Evolutionary conservation across 768 basidiomycete species (phyloP).

Genomic region (Epithele typhae): DNA sequence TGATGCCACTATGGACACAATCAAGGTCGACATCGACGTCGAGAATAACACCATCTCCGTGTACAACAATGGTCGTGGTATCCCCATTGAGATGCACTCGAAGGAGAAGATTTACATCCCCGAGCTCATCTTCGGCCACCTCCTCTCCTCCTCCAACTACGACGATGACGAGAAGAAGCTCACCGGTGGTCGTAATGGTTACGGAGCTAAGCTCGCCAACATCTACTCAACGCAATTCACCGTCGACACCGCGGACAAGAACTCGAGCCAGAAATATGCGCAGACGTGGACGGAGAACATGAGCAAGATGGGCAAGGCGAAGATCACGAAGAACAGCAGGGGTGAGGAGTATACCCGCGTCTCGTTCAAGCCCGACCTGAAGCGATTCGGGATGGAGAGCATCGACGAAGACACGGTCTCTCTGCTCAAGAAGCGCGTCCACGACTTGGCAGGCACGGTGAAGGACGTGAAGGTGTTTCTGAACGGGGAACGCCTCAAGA

Average conservation of each 20-base stretch:
- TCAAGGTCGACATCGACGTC: conserved; percentile 84
- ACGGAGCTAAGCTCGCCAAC: conserved; percentile 96
- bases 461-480: conserved; percentile 91
- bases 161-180: conserved; percentile 99
- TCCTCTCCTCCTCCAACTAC: conserved; percentile 93
- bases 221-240: conserved; percentile 97
- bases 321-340: conserved; percentile 87
- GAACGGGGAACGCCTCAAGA: conserved; percentile 86
- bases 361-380: conserved; percentile 89
- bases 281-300: conserved; percentile 96
- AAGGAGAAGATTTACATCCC: conserved; percentile 95
- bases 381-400: conserved; percentile 83
- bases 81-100: conserved; percentile 94
- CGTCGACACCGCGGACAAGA: conserved; percentile 92
- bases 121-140: conserved; percentile 94
- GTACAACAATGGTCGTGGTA: conserved; percentile 93
- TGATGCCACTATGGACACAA: conserved; percentile 83
- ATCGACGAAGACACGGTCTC: conserved; percentile 92
- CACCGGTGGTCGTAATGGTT: conserved; percentile 97
- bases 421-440: conserved; percentile 89
- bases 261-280: conserved; percentile 82
- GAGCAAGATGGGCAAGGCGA: conserved; percentile 80
- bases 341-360: conserved; percentile 91
- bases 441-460: conserved; percentile 95
- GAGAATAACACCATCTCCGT: conserved; percentile 87